These are phyloP conservation scores for Pseudozyma sp. DNA, from an alignment of 1,284 basidiomycete species.

Conservation along the genomic window DNA sequence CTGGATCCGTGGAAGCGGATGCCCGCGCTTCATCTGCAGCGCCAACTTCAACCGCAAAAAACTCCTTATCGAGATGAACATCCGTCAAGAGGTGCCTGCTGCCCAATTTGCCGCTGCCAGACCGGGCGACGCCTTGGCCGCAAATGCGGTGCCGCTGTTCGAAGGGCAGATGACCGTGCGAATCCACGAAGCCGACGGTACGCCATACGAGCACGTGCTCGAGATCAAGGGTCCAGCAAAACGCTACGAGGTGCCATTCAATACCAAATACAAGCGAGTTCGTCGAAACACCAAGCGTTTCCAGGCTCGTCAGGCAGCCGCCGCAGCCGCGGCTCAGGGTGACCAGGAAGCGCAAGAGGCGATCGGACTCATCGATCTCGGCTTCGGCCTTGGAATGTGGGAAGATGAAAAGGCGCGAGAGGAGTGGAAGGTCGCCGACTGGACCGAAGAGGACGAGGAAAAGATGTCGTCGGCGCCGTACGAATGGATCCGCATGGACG, in stretches of 20 bases:
- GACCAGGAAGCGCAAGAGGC: constrained; percentile 82
- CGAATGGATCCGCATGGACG: constrained; percentile 99
- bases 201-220: constrained; percentile 97
- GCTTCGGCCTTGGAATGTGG: constrained; percentile 95
- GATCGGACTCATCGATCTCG: constrained; percentile 92
- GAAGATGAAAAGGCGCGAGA: constrained; percentile 81
- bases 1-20: constrained; percentile 98
- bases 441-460: constrained; percentile 96
- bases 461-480: constrained; percentile 86
- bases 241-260: constrained; percentile 96
- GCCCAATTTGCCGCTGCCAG: constrained; percentile 65
- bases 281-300: constrained; percentile 93
- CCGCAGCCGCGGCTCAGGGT: constrained; percentile 85
- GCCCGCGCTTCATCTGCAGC: constrained; percentile 87
- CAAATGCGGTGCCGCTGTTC: constrained; percentile 70
- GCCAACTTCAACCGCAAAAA: constrained; percentile 97
- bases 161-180: constrained; percentile 95
- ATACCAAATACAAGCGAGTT: constrained; percentile 99
- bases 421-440: constrained; percentile 89
- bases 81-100: constrained; percentile 88
- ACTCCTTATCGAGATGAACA: constrained; percentile 95
- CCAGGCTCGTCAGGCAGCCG: constrained; percentile 89
- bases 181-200: constrained; percentile 98
- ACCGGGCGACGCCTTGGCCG: constrained; percentile 62
- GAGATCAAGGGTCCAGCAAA: constrained; percentile 89